Conservation (phyloP, 129 eudicot genomes). For the Tanacetum coccineum region DNA sequence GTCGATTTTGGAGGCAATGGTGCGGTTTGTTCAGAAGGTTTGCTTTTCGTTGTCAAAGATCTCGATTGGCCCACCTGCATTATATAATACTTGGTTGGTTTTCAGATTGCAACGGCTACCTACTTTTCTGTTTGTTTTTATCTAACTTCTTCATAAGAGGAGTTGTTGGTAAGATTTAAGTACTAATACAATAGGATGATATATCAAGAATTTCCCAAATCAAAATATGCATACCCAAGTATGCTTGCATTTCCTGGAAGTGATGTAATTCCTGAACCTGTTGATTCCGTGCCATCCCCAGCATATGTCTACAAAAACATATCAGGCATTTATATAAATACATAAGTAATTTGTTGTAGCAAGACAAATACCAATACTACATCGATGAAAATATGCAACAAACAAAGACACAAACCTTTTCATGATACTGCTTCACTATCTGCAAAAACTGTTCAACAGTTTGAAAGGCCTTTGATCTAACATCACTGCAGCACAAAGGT, state of each 20-base stretch:
- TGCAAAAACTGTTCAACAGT: constrained; percentile 92
- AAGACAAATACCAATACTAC: constrained; percentile 6
- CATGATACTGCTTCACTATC: constrained; percentile 73
- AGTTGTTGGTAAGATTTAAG: constrained; percentile 16
- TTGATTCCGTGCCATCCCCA: constrained; percentile 54
- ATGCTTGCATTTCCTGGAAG: constrained; percentile 86
- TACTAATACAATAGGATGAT: background rate
- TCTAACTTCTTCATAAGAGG: background rate
- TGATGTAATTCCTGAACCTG: constrained; percentile 50
- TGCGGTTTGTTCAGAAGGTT: constrained; percentile 71
- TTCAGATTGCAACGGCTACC: background rate
- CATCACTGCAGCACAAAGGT: constrained; percentile 56
- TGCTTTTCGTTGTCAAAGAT: constrained; percentile 76
- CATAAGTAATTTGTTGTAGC: background rate
- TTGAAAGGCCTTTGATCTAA: constrained; percentile 89
- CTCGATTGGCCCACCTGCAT: constrained; percentile 99
- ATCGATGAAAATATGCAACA: background rate
- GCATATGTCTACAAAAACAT: constrained; percentile 44
- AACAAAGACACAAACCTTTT: constrained; percentile 48
- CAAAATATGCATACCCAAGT: constrained; percentile 65
- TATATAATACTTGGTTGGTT: no score
- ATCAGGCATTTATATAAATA: background rate
- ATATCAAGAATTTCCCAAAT: no score
- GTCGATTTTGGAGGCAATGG: constrained; percentile 46
- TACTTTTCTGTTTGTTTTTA: background rate